Evolutionary conservation across 305 asterid genomes (phyloP).

Genomic region (Coffea humblotiana): DNA sequence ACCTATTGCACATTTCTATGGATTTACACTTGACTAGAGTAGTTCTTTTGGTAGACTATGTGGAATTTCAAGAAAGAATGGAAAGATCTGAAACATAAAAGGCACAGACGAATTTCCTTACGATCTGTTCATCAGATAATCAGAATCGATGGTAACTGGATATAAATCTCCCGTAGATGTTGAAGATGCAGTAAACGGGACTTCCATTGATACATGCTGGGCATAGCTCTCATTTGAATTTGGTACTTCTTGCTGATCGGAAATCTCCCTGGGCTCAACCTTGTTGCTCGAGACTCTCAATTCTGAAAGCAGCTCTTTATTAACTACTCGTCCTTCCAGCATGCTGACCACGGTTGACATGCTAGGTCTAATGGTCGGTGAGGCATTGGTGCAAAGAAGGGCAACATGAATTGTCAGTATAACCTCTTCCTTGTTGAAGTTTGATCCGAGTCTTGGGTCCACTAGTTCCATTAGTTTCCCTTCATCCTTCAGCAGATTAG

Average conservation of each 20-base stretch:
- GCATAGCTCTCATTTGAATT: neutral
- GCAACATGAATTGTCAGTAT: constrained; percentile 41
- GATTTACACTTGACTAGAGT: too few relatives aligned
- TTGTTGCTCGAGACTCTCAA: constrained; percentile 15
- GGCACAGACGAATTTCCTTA: neutral
- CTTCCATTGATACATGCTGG: constrained; percentile 33
- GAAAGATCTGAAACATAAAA: too few relatives aligned
- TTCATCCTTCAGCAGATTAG: constrained; percentile 37
- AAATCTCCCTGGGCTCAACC: constrained; percentile 1
- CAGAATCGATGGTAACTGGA: constrained; percentile 35
- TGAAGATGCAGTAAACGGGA: too few relatives aligned
- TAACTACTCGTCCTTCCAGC: constrained; percentile 49
- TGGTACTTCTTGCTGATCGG: neutral
- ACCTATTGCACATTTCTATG: too few relatives aligned
- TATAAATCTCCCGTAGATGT: constrained; percentile 35
- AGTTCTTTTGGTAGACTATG: too few relatives aligned
- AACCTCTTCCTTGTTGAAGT: constrained; percentile 40
- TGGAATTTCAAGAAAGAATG: too few relatives aligned
- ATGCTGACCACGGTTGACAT: constrained; percentile 69
- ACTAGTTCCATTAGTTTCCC: constrained; percentile 50
- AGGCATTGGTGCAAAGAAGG: constrained; percentile 48
- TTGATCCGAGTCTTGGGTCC: constrained; percentile 48
- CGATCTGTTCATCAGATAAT: constrained; percentile 41
- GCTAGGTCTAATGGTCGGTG: constrained; percentile 52
- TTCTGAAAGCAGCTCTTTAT: constrained; percentile 20